Base-by-base conservation (phyloP, 495 filamentous ascomycete species). In the Penicillium antarcticum region DNA sequence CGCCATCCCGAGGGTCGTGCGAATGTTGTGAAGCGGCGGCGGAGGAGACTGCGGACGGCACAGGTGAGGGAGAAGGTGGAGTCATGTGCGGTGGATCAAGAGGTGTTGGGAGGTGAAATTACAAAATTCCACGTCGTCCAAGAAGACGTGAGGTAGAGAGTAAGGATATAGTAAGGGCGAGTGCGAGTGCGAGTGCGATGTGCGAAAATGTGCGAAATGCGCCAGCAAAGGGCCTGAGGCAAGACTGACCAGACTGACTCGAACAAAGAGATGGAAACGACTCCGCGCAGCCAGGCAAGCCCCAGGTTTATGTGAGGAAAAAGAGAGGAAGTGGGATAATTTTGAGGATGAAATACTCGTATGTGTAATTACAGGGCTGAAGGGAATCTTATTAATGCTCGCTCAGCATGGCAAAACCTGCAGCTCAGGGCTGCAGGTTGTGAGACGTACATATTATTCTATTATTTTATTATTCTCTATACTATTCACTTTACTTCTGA, bases 11-110 rank as follows among this genome's bases (percentile, higher is more conserved):
- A 47, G 55, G 59, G 51, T 74, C 68, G 60, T 60, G 57, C 19
- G 63, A 74, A 42, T 72, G 63, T 61, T 69, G 65, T 48, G 72
- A 74, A 33, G 69, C 58, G 49, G 72, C 67, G 51, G 70, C 62
- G 42, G 73, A 76, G 51, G 72, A 73, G 63, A 74, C 61, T 64
- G 72, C 62, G 58, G 72, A 75, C 52, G 71, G 68, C 57, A 63
- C 68, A 66, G 73, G 71, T 49, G 73, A 77, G 50, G 55, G 46
- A 50, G 72, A 69, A 66, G 58, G 67, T 45, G 71, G 67, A 75
- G 71, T 74, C 72, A 75, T 75, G 71, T 77, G 71, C 68, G 72
- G 61, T 69, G 52, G 60, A 50, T 61, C 14, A 42, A 48, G 26
- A 35, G 44, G 35, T 51, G 31, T 40, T 39, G 36, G 47, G 42